Evolutionary conservation across 164 flowering plant genomes (phyloP), one percentile per base, ranked within the genome.

Genomic region (Berberis thunbergii): DNA sequence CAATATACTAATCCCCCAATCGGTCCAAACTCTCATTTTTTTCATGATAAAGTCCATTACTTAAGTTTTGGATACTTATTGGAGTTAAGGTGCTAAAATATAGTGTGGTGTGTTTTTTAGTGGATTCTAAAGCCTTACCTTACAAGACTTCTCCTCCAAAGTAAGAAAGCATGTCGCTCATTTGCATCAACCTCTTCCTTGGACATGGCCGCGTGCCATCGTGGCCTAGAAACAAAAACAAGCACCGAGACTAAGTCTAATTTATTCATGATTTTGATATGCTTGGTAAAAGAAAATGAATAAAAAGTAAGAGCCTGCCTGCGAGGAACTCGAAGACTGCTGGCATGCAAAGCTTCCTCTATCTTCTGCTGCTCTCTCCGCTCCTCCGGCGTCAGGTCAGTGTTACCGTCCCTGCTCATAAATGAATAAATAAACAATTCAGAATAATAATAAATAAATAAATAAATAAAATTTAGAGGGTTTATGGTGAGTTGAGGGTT

Each of bases 321-420:
- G 67, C 97, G 95, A 40, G 99, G 99, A 69, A 94, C 84, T 65
- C 80, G 81, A 45, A 94, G 91, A 72, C 91, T 91, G 70, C 87
- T 70, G 4, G 83, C 85, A 72, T 94, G 86, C 73, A 84, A 70
- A 10, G 76, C 86, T 77, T 94, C 95, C 77, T 91, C 97, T 67
- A 59, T 76, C 76, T 80, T 83, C 80, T 78, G 96, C 48, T 75
- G 85, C 67, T 82, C 79, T 68, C 82, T 85, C 78, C 71, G 73
- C 65, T 87, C 87, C 59, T 83, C 93, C 5, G 83, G 72, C 2
- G 88, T 73, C 80, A 86, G 64, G 6, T 64, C 72, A 67, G 68
- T 74, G 2, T 70, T 54, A 49, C 74, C 79, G 56, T 90, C 96
- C 73, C 98, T 93, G 68, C 3, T 26, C 63, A 26, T 26, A 26